These are phyloP conservation scores for Sistotremastrum niveocremeum DNA, from an alignment of 768 basidiomycete species.

Conservation along the genomic window DNA sequence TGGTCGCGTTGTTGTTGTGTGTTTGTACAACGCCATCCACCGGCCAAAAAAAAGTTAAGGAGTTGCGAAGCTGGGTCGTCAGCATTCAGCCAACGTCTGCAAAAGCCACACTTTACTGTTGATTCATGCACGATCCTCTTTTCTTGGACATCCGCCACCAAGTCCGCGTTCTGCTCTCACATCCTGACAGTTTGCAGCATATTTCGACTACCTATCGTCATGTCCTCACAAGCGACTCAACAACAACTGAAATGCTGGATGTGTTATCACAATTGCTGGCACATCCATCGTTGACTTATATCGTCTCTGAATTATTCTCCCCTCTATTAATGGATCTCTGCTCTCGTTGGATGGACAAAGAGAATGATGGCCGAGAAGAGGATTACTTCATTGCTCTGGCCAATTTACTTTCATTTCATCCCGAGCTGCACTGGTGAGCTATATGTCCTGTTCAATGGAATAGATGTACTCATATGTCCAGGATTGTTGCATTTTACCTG, in stretches of 20 bases:
- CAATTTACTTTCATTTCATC: constrained; percentile 50
- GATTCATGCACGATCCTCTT: too few relatives aligned
- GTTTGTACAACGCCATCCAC: too few relatives aligned
- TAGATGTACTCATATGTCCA: constrained; percentile 15
- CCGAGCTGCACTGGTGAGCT: constrained; percentile 59
- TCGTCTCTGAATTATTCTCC: constrained; percentile 52
- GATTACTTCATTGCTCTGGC: constrained; percentile 47
- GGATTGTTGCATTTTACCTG: constrained; percentile 43
- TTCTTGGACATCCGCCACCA: too few relatives aligned
- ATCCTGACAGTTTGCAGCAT: too few relatives aligned
- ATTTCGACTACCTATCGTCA: constrained; percentile 18
- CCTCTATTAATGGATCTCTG: constrained; percentile 72
- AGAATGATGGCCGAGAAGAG: constrained; percentile 24
- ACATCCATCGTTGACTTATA: constrained; percentile 45
- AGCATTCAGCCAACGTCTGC: too few relatives aligned
- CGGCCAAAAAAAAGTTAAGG: too few relatives aligned
- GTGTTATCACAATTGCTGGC: constrained; percentile 48
- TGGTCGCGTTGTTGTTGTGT: too few relatives aligned
- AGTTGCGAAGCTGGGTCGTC: too few relatives aligned
- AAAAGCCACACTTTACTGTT: too few relatives aligned
- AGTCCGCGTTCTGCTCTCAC: too few relatives aligned
- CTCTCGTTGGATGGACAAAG: constrained; percentile 63
- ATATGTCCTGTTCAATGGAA: constrained; percentile 2
- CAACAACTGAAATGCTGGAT: constrained; percentile 31
- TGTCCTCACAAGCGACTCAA: constrained; percentile 25